phyloP scores from a whole-genome alignment of 306 rosid genomes.

The Benincasa hispida region DNA sequence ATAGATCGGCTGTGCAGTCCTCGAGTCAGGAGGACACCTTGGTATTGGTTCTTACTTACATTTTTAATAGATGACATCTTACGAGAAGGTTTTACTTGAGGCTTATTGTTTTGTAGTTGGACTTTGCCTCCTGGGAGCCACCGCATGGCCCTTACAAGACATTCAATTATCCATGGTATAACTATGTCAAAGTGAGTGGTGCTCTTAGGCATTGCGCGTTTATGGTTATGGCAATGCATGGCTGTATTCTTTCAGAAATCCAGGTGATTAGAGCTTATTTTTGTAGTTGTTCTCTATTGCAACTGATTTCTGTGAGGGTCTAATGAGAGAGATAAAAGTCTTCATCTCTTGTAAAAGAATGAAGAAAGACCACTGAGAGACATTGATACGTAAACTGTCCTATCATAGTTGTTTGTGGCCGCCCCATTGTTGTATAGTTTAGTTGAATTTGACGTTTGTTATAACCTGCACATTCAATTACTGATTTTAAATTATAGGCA shows the following conservation, averaged over 20 bases:
- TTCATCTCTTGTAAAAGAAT: neutral
- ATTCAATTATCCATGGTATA: slow-evolving; percentile 78
- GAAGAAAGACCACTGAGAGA: neutral
- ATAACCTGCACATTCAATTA: neutral
- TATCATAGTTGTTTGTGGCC: neutral
- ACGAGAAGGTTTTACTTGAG: neutral
- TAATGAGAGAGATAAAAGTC: neutral
- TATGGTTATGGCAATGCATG: slow-evolving; percentile 96
- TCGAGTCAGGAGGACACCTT: slow-evolving; percentile 79
- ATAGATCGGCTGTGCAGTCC: slow-evolving; percentile 83
- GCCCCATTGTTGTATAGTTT: neutral
- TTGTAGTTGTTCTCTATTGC: neutral
- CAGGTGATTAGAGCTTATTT: slow-evolving; percentile 41
- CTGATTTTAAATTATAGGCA: neutral
- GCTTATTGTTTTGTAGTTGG: slow-evolving; percentile 38
- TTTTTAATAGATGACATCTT: neutral
- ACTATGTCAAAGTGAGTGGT: slow-evolving; percentile 85
- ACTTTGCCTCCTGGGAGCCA: slow-evolving; percentile 95
- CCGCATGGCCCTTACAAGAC: slow-evolving; percentile 82
- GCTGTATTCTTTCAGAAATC: slow-evolving; percentile 90
- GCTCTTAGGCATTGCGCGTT: slow-evolving; percentile 94
- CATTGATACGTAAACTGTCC: neutral
- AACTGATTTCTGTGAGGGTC: neutral
- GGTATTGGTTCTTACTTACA: slow-evolving; percentile 31
- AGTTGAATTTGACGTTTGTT: neutral